phyloP scores from a whole-genome alignment of 495 filamentous ascomycete genomes.

The Pyrenula massariospora region DNA sequence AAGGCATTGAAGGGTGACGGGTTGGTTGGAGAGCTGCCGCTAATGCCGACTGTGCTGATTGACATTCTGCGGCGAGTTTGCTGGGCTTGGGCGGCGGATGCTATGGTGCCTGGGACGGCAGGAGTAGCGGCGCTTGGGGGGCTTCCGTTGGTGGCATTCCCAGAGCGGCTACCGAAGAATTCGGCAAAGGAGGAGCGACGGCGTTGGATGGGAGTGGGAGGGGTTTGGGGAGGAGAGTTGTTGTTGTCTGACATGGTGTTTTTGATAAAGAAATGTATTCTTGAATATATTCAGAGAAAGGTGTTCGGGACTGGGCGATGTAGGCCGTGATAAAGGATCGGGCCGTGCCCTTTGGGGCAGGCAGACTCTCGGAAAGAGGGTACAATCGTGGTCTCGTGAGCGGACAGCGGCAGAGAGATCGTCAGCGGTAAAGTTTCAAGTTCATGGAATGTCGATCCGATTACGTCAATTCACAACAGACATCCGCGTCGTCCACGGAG shows the following conservation, averaged over 20 bases:
- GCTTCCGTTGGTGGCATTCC: slow-evolving; percentile 6
- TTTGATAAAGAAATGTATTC: not conserved
- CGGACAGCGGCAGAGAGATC: not conserved
- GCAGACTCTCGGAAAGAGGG: not conserved
- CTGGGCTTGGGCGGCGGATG: slow-evolving; percentile 47
- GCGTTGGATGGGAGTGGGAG: not conserved
- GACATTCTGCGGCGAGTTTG: slow-evolving; percentile 72
- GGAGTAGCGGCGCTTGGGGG: slow-evolving; percentile 23
- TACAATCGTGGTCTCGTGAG: not conserved
- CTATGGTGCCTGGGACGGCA: slow-evolving; percentile 50
- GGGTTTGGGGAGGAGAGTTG: not conserved
- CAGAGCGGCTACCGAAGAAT: slow-evolving; percentile 27
- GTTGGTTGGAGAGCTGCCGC: slow-evolving; percentile 56
- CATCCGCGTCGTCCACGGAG: no score
- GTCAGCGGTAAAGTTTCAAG: not conserved
- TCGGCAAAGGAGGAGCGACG: slow-evolving; percentile 28
- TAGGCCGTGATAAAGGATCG: not conserved
- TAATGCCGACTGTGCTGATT: slow-evolving; percentile 72
- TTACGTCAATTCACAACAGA: not conserved
- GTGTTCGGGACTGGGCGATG: not conserved
- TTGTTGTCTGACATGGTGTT: not conserved
- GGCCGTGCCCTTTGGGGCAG: not conserved
- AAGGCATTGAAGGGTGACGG: slow-evolving; percentile 41
- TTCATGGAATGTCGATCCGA: not conserved
- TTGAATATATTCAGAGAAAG: not conserved